Percentiles rank a stretch among this genome's conserved stretches.
Conservation (phyloP, 768 basidiomycete genomes). For the Termitomyces sp. region DNA sequence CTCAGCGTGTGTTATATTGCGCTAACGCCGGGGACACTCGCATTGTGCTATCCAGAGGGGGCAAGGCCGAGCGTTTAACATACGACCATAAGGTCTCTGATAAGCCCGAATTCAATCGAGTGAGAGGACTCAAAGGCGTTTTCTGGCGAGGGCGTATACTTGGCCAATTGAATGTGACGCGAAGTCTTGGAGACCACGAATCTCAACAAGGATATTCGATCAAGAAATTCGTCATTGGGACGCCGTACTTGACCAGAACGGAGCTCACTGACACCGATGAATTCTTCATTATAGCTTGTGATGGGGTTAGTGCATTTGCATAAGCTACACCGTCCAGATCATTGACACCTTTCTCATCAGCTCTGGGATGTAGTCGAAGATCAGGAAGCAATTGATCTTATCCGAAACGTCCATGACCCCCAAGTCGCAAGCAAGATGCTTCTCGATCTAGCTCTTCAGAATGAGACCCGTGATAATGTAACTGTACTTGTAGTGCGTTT, state of each 20-base stretch:
- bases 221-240: constrained; percentile 14
- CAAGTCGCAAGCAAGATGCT: constrained; percentile 13
- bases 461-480: constrained; percentile 15
- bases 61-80: constrained; percentile 11
- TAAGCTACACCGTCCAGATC: not conserved
- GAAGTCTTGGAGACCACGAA: constrained; percentile 15
- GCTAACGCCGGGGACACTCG: constrained; percentile 15
- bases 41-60: constrained; percentile 10
- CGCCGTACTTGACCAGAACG: constrained; percentile 4
- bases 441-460: constrained; percentile 9
- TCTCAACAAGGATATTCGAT: constrained; percentile 13
- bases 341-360: not conserved
- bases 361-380: constrained; percentile 15
- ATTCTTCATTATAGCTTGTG: constrained; percentile 14
- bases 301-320: constrained; percentile 10
- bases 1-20: constrained; percentile 12
- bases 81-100: constrained; percentile 15
- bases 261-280: constrained; percentile 8
- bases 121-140: constrained; percentile 11
- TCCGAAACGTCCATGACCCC: constrained; percentile 7
- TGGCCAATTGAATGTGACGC: constrained; percentile 14
- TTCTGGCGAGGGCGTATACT: constrained; percentile 16
- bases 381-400: constrained; percentile 11
- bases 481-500: constrained; percentile 16
- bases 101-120: constrained; percentile 8